Conservation (phyloP, 129 eudicot species). For the Chrysanthemum seticuspe region DNA sequence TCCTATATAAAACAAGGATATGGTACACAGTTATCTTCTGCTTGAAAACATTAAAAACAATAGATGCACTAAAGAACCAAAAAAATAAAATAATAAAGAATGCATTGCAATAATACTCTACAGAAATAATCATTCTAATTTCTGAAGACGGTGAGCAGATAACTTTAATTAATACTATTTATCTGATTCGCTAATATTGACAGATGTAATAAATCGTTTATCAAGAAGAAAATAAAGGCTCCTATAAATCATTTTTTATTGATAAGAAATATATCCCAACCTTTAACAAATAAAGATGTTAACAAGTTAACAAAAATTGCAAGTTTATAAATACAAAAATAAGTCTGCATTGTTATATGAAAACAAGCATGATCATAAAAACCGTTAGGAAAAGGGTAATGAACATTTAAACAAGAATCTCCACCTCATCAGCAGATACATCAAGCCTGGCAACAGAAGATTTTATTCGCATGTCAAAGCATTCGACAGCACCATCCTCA, state of each 20-base stretch:
- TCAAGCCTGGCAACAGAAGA: constrained; percentile 81
- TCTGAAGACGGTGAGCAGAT: background rate
- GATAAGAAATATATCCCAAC: background rate
- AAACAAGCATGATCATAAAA: background rate
- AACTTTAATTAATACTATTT: background rate
- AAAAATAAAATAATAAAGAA: background rate
- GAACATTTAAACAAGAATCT: constrained; percentile 35
- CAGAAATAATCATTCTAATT: background rate
- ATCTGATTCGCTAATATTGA: background rate
- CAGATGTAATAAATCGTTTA: background rate
- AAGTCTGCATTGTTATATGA: background rate
- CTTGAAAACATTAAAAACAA: background rate
- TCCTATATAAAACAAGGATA: constrained; percentile 36
- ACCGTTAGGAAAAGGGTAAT: background rate
- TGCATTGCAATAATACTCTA: background rate
- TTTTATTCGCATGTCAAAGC: constrained; percentile 88
- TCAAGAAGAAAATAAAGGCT: background rate
- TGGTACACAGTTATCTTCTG: background rate
- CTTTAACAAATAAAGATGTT: background rate
- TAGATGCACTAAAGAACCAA: background rate
- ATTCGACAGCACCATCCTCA: constrained; percentile 95
- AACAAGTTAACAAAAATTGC: background rate
- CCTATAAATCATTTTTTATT: background rate
- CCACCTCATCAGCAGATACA: constrained; percentile 60
- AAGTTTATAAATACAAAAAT: too few relatives aligned